These are phyloP conservation scores for Epichloe baconii DNA, from an alignment of 2,329 filamentous ascomycete species.

Conservation along the genomic window DNA sequence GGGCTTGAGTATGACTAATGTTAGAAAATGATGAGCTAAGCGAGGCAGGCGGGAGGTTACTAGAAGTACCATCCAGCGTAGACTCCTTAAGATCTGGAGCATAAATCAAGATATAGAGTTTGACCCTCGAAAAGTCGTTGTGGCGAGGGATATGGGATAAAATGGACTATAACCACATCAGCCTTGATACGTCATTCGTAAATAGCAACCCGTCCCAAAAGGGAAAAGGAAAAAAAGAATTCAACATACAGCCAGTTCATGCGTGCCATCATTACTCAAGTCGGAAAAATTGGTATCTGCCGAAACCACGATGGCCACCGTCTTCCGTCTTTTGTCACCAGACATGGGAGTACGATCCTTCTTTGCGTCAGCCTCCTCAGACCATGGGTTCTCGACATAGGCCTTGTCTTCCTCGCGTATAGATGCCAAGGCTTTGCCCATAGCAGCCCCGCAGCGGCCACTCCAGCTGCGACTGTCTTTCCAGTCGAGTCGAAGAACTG, in stretches of 20 bases:
- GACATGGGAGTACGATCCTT: constrained; percentile 28
- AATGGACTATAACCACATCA: constrained; percentile 47
- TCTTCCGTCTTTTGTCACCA: constrained; percentile 47
- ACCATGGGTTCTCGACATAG: constrained; percentile 81
- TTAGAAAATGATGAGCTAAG: constrained; percentile 77
- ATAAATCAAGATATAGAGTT: constrained; percentile 83
- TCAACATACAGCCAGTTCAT: constrained; percentile 68
- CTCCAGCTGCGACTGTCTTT: constrained; percentile 66
- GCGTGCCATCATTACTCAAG: constrained; percentile 45
- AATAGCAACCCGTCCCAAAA: background rate
- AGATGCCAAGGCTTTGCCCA: constrained; percentile 70
- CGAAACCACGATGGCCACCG: constrained; percentile 78
- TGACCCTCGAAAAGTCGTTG: constrained; percentile 58
- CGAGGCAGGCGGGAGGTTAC: constrained; percentile 48
- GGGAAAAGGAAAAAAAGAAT: no score
- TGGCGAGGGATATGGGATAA: constrained; percentile 76
- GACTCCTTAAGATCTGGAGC: constrained; percentile 65
- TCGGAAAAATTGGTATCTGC: constrained; percentile 53
- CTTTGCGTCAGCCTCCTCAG: constrained; percentile 70
- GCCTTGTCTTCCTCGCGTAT: constrained; percentile 77
- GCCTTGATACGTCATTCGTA: background rate
- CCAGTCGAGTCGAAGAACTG: constrained; percentile 77
- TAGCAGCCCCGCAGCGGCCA: constrained; percentile 68
- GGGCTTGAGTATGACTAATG: constrained; percentile 61
- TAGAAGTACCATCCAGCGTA: constrained; percentile 35